Conservation (phyloP, 805 yeast species). For the Candida odintsovae region DNA sequence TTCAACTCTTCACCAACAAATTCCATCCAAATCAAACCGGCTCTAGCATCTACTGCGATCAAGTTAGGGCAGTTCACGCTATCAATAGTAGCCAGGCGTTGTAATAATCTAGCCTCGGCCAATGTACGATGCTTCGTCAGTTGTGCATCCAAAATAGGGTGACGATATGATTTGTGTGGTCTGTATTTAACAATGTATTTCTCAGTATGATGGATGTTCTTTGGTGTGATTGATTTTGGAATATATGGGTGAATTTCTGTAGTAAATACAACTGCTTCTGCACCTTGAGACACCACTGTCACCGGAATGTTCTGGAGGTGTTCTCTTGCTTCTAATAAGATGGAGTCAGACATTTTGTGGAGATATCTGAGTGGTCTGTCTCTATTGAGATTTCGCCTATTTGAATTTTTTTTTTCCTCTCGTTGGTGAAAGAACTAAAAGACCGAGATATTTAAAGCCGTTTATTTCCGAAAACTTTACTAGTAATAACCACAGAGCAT, state of each 20-base stretch:
- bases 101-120: slow-evolving; percentile 76
- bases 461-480: no score
- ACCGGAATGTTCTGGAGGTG: slow-evolving; percentile 47
- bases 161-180: slow-evolving; percentile 88
- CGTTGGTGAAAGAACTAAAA: no score
- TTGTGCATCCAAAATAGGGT: slow-evolving; percentile 68
- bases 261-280: slow-evolving; percentile 77
- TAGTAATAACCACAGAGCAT: no score
- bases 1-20: slow-evolving; percentile 49
- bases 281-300: slow-evolving; percentile 72
- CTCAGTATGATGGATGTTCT: slow-evolving; percentile 16
- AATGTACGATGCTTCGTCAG: slow-evolving; percentile 77
- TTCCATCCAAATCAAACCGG: slow-evolving; percentile 90
- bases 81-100: slow-evolving; percentile 38
- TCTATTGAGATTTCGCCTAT: no score
- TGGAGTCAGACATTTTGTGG: slow-evolving; percentile 48
- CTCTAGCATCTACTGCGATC: slow-evolving; percentile 66
- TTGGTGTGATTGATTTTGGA: slow-evolving; percentile 23
- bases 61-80: slow-evolving; percentile 69
- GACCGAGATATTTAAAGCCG: no score
- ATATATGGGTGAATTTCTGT: slow-evolving; percentile 64
- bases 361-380: no score
- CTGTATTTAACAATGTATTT: slow-evolving; percentile 72
- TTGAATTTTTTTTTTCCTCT: no score
- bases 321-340: slow-evolving; percentile 37